Base-by-base conservation (phyloP, 257 asterid genomes). In the Thymus mandschuricus region DNA sequence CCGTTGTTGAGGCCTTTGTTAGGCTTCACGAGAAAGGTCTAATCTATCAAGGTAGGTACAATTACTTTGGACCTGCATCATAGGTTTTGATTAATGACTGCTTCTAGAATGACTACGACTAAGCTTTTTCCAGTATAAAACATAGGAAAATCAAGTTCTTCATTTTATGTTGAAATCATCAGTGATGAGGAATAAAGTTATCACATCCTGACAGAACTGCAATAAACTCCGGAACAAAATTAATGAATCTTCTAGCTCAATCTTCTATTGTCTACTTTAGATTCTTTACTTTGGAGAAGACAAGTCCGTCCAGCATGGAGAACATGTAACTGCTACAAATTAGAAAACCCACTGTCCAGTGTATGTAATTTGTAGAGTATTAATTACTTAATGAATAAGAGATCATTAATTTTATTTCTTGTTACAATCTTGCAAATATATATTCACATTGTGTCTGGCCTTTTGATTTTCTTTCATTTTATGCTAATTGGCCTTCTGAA, bases 21-120 rank as follows among this genome's bases (percentile, higher is more conserved):
- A 86, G 89, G 88, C 99, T 95, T 83, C 96, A 95, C 34, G 98
- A 95, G 80, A 95, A 95, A 83, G 99, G 98, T 74, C 83, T 89
- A 45, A 88, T 95, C 67, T 95, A 95, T 88, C 99, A 87, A 88
- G 99, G 98, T 92, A 82, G 41, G 40, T 69, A 34, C 41, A 52
- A 74, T 73, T 66, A 49, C 35, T 62, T 58, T 64, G 72, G 13
- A 70, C 67, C 38, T 52, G 46, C 59, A 59, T 40, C 63, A 40
- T 48, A 49, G 61, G 21, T 57, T 50, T 58, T 65, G 48, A 44
- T 43, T 48, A 61, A 71, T 54, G 55, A 64, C 62, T 45, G 65
- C 63, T 69, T 71, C 50, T 66, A 46, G 62, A 58, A 61, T 21
- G 51, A 64, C 46, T 28, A 21, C 21, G 5, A 38, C 58, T 38